Evolutionary conservation across 148 eudicot genomes (phyloP).

Genomic region (Vaccinium myrtillus): DNA sequence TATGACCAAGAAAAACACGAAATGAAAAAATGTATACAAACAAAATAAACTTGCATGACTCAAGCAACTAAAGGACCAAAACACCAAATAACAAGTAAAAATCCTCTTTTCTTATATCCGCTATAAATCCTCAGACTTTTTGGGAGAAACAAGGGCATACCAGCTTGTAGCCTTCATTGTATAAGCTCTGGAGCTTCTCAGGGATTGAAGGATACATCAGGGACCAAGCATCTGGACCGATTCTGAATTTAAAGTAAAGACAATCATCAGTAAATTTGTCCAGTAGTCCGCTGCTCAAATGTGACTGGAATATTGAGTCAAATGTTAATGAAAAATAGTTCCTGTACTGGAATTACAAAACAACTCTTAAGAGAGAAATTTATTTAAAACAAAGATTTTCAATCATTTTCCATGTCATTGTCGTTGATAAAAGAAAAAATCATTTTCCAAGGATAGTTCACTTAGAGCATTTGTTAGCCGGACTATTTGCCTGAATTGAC

Average conservation of each 20-base stretch:
- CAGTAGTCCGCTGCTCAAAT: neutral
- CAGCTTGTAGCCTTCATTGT: conserved; percentile 88
- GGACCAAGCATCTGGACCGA: conserved; percentile 90
- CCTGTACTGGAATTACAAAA: neutral
- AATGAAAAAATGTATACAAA: neutral
- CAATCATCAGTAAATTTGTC: conserved; percentile 1
- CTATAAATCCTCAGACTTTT: neutral
- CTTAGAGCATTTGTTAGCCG: neutral
- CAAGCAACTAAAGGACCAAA: conserved; percentile 7
- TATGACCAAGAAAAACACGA: neutral
- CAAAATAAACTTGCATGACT: neutral
- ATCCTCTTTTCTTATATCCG: neutral
- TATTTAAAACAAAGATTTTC: neutral
- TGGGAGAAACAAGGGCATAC: conserved; percentile 32
- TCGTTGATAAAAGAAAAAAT: neutral
- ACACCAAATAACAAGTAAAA: conserved; percentile 1
- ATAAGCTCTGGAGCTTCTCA: conserved; percentile 72
- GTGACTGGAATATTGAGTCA: neutral
- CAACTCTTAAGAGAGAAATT: neutral
- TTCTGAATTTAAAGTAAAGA: conserved; percentile 36
- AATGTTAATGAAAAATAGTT: neutral
- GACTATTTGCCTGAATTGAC: too few relatives aligned
- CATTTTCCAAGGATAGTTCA: neutral
- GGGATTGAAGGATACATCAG: conserved; percentile 93
- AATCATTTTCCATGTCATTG: neutral